phyloP scores from a whole-genome alignment of 2,329 filamentous ascomycete species.

The Fusarium sp. region DNA sequence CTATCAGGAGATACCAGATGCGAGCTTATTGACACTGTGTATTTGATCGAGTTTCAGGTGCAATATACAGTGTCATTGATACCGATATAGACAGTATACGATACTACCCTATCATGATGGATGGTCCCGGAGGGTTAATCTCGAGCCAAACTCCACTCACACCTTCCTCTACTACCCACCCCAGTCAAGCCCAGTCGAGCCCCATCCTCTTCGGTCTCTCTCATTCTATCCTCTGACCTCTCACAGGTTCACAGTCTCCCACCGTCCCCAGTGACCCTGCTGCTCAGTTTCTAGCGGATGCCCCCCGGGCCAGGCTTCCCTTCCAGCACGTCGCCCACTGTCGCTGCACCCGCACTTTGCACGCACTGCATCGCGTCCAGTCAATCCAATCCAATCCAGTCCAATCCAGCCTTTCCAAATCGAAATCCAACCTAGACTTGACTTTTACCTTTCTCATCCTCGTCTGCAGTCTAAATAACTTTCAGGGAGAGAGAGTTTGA shows the following conservation, averaged over 20 bases:
- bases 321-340: conserved; percentile 33
- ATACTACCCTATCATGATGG: conserved; percentile 45
- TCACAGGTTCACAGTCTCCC: conserved; percentile 26
- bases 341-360: conserved; percentile 13
- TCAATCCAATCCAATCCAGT: conserved; percentile 1
- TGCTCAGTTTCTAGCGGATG: conserved; percentile 39
- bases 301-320: conserved; percentile 18
- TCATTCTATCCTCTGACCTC: conserved; percentile 12
- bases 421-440: conserved; percentile 1
- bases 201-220: conserved; percentile 32
- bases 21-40: conserved; percentile 1
- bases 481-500: conserved; percentile 12
- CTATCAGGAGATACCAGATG: conserved; percentile 25
- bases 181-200: conserved; percentile 41
- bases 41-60: accelerated
- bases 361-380: conserved; percentile 25
- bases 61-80: not conserved
- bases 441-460: conserved; percentile 11
- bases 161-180: conserved; percentile 49
- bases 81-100: conserved; percentile 14
- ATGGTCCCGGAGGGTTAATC: conserved; percentile 55
- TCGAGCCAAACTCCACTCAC: conserved; percentile 56
- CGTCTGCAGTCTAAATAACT: conserved; percentile 12
- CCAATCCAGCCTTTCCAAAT: conserved; percentile 11
- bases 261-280: conserved; percentile 31